Percentiles rank a stretch among this genome's conserved stretches.
phyloP scores from a whole-genome alignment of 805 yeast species.

The Saccharomyces mikatae region DNA sequence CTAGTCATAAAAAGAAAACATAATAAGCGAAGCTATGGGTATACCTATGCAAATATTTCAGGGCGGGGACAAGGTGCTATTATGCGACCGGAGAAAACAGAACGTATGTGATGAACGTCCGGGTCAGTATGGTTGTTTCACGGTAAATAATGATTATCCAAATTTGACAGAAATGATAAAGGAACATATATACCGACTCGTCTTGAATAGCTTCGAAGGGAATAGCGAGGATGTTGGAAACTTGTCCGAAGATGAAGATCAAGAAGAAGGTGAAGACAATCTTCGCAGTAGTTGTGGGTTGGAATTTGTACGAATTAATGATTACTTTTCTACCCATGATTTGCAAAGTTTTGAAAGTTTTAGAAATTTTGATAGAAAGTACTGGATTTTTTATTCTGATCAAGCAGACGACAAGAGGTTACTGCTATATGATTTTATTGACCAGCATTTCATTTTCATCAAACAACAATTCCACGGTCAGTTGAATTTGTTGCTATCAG shows the following conservation, averaged over 20 bases:
- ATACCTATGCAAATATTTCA: constrained; percentile 1
- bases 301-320: neutral
- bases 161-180: neutral
- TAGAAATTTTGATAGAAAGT: neutral
- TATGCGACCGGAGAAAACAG: neutral
- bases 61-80: neutral
- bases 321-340: neutral
- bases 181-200: neutral
- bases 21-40: constrained; percentile 1
- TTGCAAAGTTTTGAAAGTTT: neutral
- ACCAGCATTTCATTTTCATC: neutral
- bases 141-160: neutral
- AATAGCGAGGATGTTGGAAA: neutral
- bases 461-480: neutral
- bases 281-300: neutral
- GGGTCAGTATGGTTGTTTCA: neutral
- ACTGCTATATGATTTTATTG: neutral
- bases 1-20: neutral
- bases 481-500: neutral
- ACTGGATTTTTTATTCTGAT: neutral
- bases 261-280: neutral
- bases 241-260: neutral
- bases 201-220: neutral
- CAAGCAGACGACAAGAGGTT: neutral
- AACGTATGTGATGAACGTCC: neutral